Percentiles rank a stretch among this genome's conserved stretches.
Conservation (phyloP, 2,329 filamentous ascomycete genomes). For the Tothia fuscella region DNA sequence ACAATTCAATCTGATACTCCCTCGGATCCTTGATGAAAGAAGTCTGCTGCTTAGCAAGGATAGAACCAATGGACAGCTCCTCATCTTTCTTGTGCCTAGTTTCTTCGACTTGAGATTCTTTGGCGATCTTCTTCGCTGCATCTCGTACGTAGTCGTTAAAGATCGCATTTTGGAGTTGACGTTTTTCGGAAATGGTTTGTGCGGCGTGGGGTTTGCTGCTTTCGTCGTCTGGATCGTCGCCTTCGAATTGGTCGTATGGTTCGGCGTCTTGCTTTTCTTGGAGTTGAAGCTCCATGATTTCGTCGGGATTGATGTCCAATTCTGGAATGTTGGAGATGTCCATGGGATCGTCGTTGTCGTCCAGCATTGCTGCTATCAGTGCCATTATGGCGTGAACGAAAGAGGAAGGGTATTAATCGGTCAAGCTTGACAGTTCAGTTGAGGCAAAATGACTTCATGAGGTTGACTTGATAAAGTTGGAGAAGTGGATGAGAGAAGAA, state of each 20-base stretch:
- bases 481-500: no score
- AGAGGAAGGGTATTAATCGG: no score
- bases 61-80: constrained; percentile 38
- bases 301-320: no score
- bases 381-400: no score
- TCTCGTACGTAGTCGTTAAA: constrained; percentile 31
- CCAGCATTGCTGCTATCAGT: no score
- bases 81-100: constrained; percentile 24
- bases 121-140: constrained; percentile 27
- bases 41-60: constrained; percentile 41
- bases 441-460: no score
- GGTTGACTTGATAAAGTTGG: no score
- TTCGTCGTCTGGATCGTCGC: neutral
- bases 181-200: constrained; percentile 3
- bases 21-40: constrained; percentile 64
- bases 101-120: constrained; percentile 4
- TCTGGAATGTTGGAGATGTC: no score
- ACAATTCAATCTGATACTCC: constrained; percentile 87
- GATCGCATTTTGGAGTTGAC: constrained; percentile 26
- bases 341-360: no score
- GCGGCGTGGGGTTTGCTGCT: neutral
- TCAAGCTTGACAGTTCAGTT: no score
- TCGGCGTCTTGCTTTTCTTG: neutral
- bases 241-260: neutral
- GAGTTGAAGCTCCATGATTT: no score